These are phyloP conservation scores for Aquilaria yunnanensis DNA, from an alignment of 345 rosid species.

Conservation along the genomic window DNA sequence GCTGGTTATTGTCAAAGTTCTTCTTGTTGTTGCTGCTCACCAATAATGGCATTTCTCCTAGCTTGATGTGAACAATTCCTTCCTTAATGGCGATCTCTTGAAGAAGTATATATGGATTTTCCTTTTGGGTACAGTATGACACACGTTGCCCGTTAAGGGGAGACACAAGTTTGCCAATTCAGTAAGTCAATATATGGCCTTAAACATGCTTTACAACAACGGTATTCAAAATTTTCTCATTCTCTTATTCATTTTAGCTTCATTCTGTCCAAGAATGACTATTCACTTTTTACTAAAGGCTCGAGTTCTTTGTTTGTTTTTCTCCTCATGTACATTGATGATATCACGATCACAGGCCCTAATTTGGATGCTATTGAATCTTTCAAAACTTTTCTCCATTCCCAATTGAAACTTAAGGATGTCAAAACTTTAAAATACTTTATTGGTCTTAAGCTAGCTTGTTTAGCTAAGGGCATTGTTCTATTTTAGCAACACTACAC, in stretches of 20 bases:
- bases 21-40: too few relatives aligned
- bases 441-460: background rate
- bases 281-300: background rate
- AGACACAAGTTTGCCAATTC: background rate
- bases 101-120: background rate
- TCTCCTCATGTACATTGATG: background rate
- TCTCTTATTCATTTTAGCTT: background rate
- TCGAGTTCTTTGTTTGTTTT: background rate
- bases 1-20: background rate
- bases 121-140: background rate
- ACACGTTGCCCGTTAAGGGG: too few relatives aligned
- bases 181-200: background rate
- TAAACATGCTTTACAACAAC: background rate
- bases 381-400: too few relatives aligned
- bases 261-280: too few relatives aligned
- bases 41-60: too few relatives aligned
- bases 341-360: too few relatives aligned
- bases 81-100: background rate
- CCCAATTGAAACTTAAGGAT: background rate
- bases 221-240: background rate
- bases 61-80: too few relatives aligned
- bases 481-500: too few relatives aligned
- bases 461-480: background rate
- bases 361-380: too few relatives aligned
- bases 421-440: background rate